Evolutionary conservation across 2,329 filamentous ascomycete genomes (phyloP), one percentile per base, ranked within the genome.

Genomic region (Beauveria caledonica): DNA sequence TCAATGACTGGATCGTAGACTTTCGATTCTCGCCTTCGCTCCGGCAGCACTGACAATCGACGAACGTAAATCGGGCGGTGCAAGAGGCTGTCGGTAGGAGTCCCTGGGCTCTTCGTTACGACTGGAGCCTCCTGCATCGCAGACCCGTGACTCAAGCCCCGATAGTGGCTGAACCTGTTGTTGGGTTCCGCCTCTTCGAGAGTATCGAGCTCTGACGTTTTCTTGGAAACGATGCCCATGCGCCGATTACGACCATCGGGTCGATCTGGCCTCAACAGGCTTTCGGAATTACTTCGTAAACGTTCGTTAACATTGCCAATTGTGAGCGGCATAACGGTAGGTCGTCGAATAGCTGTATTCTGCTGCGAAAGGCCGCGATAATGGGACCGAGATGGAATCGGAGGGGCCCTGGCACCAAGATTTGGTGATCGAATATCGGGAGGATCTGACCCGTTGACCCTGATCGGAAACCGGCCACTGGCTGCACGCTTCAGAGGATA

Each of bases 361-460:
- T 89, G 86, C 65, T 88, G 86, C 3, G 87, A 90, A 3, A 87
- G 76, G 1, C 86, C 86, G 33, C 92, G 86, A 66, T 90, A 90
- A 71, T 96, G 92, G 3, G 91, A 94, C 46, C 74, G 68, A 5
- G 84, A 83, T 0, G 91, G 91, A 62, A 96, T 89, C 0, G 89
- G 89, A 3, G 92, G 90, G 29, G 88, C 81, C 39, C 87, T 83
- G 8, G 66, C 57, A 21, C 79, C 77, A 11, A 83, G 74, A 42
- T 80, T 85, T 15, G 89, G 89, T 4, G 89, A 93, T 64, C 85
- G 84, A 48, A 84, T 76, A 65, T 87, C 85, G 40, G 82, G 76
- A 3, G 87, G 76, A 60, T 94, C 90, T 53, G 85, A 81, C 17
- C 88, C 87, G 69, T 89, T 90, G 56, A 91, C 88, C 67, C 86